Base-by-base conservation (phyloP, 2,329 filamentous ascomycete genomes). In the Aureobasidium sp. region DNA sequence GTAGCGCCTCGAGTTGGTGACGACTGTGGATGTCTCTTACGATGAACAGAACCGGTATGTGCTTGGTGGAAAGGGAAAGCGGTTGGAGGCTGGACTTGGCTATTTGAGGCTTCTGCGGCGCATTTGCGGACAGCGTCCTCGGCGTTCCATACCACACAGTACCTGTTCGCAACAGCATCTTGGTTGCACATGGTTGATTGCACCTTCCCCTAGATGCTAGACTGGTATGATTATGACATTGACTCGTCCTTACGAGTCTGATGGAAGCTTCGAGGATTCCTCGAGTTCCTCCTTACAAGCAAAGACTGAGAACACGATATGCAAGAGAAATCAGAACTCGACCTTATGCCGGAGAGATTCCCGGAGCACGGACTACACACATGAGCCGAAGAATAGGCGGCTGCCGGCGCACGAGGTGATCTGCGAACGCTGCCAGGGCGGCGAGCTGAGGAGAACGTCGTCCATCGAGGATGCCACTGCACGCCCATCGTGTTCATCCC, bases 351-450 rank as follows among this genome's bases (percentile, higher is more conserved):
- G 27, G 8, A 33, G 31, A n/a, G 8, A 15, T 2, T 33, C 2
- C 3, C 3, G 17, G n/a, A 9, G 47, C 47, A 50, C 31, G 47
- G 47, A 35, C 14, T n/a, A 35, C 17, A 9, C 29, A 50, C 5
- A 35, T 29, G 14, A 19, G 24, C 54, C 54, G 54, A 31, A 59
- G 54, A 48, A 59, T 19, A 39, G 31, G 42, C 40, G 42, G 29
- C 40, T 33, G 19, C 42, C 31, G 33, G 3, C 22, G 53, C 40
- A 48, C 54, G 54, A 44, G 42, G 31, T 40, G 57, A 60, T 60
- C 57, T 60, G 57, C 57, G 57, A 60, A 58, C 54, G n/a, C 19
- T 9, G 22, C 14, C 29, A 48, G 29, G 40, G 29, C 54, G 29
- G 31, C 31, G 31, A 29, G 35, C 31, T 58, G 40, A 35, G 33